Conservation (phyloP, 805 yeast species). For the Zygosaccharomyces bisporus region DNA sequence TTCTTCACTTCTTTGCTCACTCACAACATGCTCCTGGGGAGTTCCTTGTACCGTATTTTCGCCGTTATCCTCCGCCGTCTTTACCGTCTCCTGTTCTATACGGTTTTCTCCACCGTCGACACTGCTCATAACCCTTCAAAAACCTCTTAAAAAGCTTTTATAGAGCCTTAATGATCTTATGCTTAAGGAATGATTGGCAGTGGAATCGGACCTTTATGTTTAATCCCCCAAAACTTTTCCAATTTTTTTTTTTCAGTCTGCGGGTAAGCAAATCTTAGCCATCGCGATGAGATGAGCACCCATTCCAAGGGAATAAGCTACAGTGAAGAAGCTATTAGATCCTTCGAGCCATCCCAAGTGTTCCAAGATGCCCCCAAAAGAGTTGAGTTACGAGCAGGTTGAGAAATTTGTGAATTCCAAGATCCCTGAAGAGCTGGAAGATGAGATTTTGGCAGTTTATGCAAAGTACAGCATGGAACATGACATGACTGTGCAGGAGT, state of each 20-base stretch:
- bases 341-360: neutral
- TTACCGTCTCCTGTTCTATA: conserved; percentile 2
- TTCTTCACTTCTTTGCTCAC: conserved; percentile 1
- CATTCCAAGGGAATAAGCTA: neutral
- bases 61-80: neutral
- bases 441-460: conserved; percentile 42
- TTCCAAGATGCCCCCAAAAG: conserved; percentile 9
- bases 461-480: conserved; percentile 40
- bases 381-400: conserved; percentile 22
- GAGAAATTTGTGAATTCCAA: conserved; percentile 32
- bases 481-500: conserved; percentile 38
- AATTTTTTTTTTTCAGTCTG: conserved; percentile 1
- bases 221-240: conserved; percentile 4
- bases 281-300: conserved; percentile 4
- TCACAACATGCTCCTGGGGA: conserved; percentile 4
- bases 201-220: neutral
- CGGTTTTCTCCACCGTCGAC: conserved; percentile 3
- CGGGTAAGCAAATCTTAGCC: conserved; percentile 4
- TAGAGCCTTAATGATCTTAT: neutral
- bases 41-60: conserved; percentile 6
- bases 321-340: neutral
- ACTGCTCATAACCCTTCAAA: conserved; percentile 6
- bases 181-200: neutral
- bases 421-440: conserved; percentile 45
- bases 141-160: conserved; percentile 3